A percentile compares a stretch with the other conserved stretches of the same genome.
Evolutionary conservation across 2,329 filamentous ascomycete species (phyloP).

Genomic region (Ascochyta lentis): DNA sequence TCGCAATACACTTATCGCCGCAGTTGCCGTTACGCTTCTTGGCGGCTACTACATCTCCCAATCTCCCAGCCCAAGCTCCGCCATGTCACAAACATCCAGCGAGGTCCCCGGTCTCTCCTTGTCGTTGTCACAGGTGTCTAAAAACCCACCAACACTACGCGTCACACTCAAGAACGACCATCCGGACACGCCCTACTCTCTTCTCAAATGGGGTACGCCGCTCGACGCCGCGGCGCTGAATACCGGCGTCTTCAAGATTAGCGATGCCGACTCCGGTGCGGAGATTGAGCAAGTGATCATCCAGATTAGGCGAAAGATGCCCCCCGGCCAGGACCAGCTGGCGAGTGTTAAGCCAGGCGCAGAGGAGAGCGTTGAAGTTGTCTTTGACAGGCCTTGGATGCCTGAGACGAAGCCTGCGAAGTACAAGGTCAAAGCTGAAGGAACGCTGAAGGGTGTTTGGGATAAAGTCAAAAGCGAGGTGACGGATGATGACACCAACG

Average conservation of each 20-base stretch:
- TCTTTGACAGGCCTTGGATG: slow-evolving; percentile 49
- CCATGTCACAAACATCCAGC: slow-evolving; percentile 28
- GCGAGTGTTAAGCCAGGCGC: slow-evolving; percentile 46
- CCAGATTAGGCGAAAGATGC: slow-evolving; percentile 48
- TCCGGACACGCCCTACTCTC: slow-evolving; percentile 41
- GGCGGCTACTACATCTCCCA: slow-evolving; percentile 41
- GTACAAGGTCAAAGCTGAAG: slow-evolving; percentile 47
- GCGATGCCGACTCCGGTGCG: slow-evolving; percentile 33
- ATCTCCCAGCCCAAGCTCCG: slow-evolving; percentile 24
- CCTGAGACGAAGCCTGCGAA: slow-evolving; percentile 43
- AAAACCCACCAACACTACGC: slow-evolving; percentile 40
- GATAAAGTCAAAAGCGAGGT: slow-evolving; percentile 34
- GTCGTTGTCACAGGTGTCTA: slow-evolving; percentile 38
- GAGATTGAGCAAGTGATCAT: slow-evolving; percentile 40
- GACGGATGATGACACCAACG: slow-evolving; percentile 34
- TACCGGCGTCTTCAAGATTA: slow-evolving; percentile 48
- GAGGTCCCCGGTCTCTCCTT: slow-evolving; percentile 39
- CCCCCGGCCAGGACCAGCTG: slow-evolving; percentile 46
- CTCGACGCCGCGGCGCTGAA: slow-evolving; percentile 49
- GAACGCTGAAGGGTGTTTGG: slow-evolving; percentile 47
- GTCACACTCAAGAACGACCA: slow-evolving; percentile 48
- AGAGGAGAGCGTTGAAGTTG: slow-evolving; percentile 43
- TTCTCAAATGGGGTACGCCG: slow-evolving; percentile 52
- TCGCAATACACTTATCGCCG: slow-evolving; percentile 35
- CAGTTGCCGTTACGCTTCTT: slow-evolving; percentile 34